phyloP scores from a whole-genome alignment of 75 land plant species.

The Isoetes taiwanensis region DNA sequence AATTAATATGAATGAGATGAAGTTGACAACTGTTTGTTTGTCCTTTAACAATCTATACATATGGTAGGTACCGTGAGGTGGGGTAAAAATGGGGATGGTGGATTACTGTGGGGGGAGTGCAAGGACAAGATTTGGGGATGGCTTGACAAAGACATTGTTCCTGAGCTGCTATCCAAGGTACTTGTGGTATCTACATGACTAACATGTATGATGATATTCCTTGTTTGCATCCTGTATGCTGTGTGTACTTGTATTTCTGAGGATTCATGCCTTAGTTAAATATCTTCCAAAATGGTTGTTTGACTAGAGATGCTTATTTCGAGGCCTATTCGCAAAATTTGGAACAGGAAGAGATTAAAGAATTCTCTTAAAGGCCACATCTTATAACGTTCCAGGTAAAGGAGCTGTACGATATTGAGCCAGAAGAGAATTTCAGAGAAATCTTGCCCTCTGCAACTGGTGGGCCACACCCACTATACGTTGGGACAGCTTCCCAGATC shows the following conservation, averaged over 20 bases:
- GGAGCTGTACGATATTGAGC: slow-evolving; percentile 69
- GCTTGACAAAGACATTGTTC: slow-evolving; percentile 60
- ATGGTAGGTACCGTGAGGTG: slow-evolving; percentile 51
- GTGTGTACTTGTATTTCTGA: background rate
- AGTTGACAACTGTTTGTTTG: too few relatives aligned
- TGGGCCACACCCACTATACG: slow-evolving; percentile 61
- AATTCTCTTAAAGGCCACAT: background rate
- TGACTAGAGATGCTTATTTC: too few relatives aligned
- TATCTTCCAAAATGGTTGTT: too few relatives aligned
- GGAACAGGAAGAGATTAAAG: too few relatives aligned
- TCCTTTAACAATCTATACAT: background rate
- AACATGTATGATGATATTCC: background rate
- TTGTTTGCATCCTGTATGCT: background rate
- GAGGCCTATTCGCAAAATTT: too few relatives aligned
- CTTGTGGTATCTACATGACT: background rate
- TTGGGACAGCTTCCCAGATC: slow-evolving; percentile 78
- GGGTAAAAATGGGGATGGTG: slow-evolving; percentile 87
- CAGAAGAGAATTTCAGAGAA: slow-evolving; percentile 45
- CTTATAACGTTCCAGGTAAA: slow-evolving; percentile 32
- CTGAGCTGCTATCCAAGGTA: slow-evolving; percentile 49
- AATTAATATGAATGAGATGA: too few relatives aligned
- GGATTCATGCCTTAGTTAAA: too few relatives aligned
- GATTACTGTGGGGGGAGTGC: slow-evolving; percentile 79
- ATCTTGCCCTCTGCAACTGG: slow-evolving; percentile 40
- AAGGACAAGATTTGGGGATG: slow-evolving; percentile 59